Evolutionary conservation across 1,139 yeast genomes (phyloP).

Genomic region (Pichia sp.): DNA sequence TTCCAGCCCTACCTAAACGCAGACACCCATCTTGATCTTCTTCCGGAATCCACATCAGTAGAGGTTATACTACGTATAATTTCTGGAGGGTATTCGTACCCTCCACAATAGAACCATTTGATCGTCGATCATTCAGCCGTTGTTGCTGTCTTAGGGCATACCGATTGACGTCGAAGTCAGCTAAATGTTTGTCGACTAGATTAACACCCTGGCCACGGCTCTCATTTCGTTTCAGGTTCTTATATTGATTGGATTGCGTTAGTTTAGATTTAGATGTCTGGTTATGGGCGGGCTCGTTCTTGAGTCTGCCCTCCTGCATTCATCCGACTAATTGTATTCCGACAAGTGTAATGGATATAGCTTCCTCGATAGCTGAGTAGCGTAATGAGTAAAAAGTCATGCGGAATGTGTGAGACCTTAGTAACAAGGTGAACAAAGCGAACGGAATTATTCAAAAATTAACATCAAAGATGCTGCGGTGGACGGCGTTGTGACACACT

Average conservation of each 20-base stretch:
- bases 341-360: constrained; percentile 31
- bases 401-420: too few relatives aligned
- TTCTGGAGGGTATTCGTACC: constrained; percentile 17
- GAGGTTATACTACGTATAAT: constrained; percentile 63
- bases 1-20: not conserved
- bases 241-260: constrained; percentile 45
- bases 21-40: not conserved
- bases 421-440: too few relatives aligned
- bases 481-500: too few relatives aligned
- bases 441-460: not conserved
- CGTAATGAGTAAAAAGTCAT: too few relatives aligned
- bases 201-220: constrained; percentile 61
- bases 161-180: constrained; percentile 39
- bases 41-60: constrained; percentile 43
- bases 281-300: constrained; percentile 16
- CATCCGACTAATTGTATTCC: constrained; percentile 45
- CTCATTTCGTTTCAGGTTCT: constrained; percentile 75
- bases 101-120: constrained; percentile 48
- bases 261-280: constrained; percentile 32
- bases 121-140: constrained; percentile 29
- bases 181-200: constrained; percentile 56
- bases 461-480: not conserved
- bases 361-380: not conserved
- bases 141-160: constrained; percentile 33
- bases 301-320: constrained; percentile 22